Conservation (phyloP, 192 early-diverging fungal species). For the Rhizophlyctis rosea region DNA sequence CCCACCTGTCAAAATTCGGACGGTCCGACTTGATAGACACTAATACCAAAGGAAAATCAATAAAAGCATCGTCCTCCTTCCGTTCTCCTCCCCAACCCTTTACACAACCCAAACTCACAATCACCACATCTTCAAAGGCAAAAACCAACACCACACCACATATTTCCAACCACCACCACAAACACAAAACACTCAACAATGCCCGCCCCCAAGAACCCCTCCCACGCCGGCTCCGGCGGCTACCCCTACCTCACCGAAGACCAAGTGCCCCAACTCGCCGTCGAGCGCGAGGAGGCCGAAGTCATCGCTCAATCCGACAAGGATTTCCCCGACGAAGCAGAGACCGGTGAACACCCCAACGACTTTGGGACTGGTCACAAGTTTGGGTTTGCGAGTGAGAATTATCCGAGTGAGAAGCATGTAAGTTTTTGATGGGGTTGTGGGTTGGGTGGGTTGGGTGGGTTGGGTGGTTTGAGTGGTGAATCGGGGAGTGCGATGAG, state of each 20-base stretch:
- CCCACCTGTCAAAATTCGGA: too few relatives aligned
- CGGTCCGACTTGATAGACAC: too few relatives aligned
- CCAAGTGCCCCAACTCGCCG: conserved; percentile 22
- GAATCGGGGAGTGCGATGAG: too few relatives aligned
- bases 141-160: too few relatives aligned
- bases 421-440: conserved; percentile 1
- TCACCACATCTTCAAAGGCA: too few relatives aligned
- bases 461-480: too few relatives aligned
- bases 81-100: too few relatives aligned
- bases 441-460: too few relatives aligned
- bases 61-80: too few relatives aligned
- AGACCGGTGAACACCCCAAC: conserved; percentile 26
- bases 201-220: conserved; percentile 32
- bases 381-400: conserved; percentile 25
- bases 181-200: conserved; percentile 3
- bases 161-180: conserved; percentile 1
- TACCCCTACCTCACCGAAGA: conserved; percentile 3
- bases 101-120: too few relatives aligned
- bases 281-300: conserved; percentile 27
- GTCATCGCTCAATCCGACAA: conserved; percentile 22
- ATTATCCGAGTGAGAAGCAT: conserved; percentile 20
- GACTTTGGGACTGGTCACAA: conserved; percentile 27
- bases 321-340: conserved; percentile 22
- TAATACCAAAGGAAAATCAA: too few relatives aligned
- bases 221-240: conserved; percentile 25